Conservation (phyloP, 31 red algal genomes). For the Asparagopsis taxiformis region DNA sequence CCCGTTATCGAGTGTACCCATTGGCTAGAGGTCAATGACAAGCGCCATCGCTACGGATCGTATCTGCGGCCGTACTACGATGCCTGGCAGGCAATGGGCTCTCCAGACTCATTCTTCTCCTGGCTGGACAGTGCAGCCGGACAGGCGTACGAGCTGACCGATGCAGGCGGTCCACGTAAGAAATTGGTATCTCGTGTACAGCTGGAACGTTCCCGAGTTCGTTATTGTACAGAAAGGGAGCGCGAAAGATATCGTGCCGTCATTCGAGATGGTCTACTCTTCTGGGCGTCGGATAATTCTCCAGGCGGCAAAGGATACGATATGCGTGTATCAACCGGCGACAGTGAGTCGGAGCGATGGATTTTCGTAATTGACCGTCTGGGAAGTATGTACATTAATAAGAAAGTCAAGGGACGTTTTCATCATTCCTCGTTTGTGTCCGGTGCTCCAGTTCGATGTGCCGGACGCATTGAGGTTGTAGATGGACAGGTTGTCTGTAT, state of each 20-base stretch:
- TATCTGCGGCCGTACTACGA: slow-evolving; percentile 50
- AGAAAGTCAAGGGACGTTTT: slow-evolving; percentile 32
- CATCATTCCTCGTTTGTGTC: slow-evolving; percentile 62
- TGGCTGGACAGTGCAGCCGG: slow-evolving; percentile 51
- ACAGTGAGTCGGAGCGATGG: slow-evolving; percentile 25
- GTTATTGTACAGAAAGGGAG: slow-evolving; percentile 28
- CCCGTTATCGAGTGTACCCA: slow-evolving; percentile 44
- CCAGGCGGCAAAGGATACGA: not conserved
- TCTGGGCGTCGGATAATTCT: slow-evolving; percentile 13
- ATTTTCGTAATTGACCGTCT: slow-evolving; percentile 57
- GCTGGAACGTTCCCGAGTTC: slow-evolving; percentile 39
- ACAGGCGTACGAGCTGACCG: not conserved
- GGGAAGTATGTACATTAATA: slow-evolving; percentile 16
- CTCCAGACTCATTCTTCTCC: slow-evolving; percentile 30
- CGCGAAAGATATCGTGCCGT: slow-evolving; percentile 15
- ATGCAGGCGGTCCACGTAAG: not conserved
- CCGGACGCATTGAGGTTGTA: slow-evolving; percentile 31
- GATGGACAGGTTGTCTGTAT: slow-evolving; percentile 23
- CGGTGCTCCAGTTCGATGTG: slow-evolving; percentile 27
- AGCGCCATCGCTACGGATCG: slow-evolving; percentile 46
- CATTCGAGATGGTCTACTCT: slow-evolving; percentile 16
- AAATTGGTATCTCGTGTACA: slow-evolving; percentile 8
- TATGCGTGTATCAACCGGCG: not conserved
- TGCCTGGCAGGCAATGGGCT: slow-evolving; percentile 9
- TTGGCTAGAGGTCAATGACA: slow-evolving; percentile 37